phyloP scores from a whole-genome alignment of 148 eudicot species.

The Vaccinium macrocarpon region DNA sequence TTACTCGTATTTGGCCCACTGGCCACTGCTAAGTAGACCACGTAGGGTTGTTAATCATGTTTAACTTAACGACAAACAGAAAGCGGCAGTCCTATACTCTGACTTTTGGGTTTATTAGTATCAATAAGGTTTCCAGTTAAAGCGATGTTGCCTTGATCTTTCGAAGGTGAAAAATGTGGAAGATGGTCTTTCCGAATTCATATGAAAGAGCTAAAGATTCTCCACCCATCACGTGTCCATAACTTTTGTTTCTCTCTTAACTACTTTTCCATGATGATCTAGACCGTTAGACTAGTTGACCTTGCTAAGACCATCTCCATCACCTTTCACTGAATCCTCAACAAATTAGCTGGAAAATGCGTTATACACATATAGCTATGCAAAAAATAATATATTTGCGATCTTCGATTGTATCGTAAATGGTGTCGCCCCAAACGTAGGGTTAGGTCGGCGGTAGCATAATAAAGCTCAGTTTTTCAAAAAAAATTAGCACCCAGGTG shows the following conservation, averaged over 20 bases:
- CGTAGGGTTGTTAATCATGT: neutral
- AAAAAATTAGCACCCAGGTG: too few relatives aligned
- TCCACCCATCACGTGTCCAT: neutral
- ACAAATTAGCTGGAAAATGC: too few relatives aligned
- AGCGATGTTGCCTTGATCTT: neutral
- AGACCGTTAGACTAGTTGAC: neutral
- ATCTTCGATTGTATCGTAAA: too few relatives aligned
- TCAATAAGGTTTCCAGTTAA: neutral
- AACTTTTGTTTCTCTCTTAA: neutral
- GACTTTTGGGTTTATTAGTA: neutral
- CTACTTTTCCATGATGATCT: neutral
- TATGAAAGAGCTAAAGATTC: neutral
- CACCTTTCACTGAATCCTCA: too few relatives aligned
- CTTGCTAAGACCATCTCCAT: too few relatives aligned
- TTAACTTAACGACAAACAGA: neutral
- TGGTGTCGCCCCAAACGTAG: too few relatives aligned
- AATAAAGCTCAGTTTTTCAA: too few relatives aligned
- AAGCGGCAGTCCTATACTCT: neutral
- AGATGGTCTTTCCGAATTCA: neutral
- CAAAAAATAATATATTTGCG: too few relatives aligned
- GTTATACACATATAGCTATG: too few relatives aligned
- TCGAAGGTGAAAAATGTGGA: constrained; percentile 7
- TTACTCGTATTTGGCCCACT: neutral
- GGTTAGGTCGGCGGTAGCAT: too few relatives aligned
- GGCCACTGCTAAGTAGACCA: neutral